These are phyloP conservation scores for Suillus americanus DNA, from an alignment of 768 basidiomycete species.

Conservation along the genomic window DNA sequence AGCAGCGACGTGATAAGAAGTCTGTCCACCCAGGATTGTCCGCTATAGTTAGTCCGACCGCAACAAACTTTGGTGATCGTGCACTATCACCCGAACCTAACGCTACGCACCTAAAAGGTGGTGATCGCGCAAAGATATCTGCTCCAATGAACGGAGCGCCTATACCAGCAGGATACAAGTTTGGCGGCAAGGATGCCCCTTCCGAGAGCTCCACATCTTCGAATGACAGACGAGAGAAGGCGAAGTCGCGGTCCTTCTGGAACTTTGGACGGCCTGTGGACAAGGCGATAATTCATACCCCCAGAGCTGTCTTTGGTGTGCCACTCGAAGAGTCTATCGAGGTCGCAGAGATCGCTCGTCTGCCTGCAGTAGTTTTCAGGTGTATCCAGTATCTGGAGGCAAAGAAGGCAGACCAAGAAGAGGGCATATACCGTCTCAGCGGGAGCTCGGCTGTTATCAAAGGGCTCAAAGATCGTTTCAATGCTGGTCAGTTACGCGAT, in stretches of 20 bases:
- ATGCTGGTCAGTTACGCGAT: slow-evolving; percentile 58
- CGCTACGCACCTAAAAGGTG: slow-evolving; percentile 48
- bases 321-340: slow-evolving; percentile 85
- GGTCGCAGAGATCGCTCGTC: slow-evolving; percentile 82
- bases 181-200: slow-evolving; percentile 71
- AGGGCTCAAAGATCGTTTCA: slow-evolving; percentile 89
- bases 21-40: slow-evolving; percentile 63
- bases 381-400: slow-evolving; percentile 94
- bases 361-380: slow-evolving; percentile 94
- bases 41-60: slow-evolving; percentile 45
- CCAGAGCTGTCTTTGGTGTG: slow-evolving; percentile 87
- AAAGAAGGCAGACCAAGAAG: slow-evolving; percentile 93
- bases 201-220: slow-evolving; percentile 36
- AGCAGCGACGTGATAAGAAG: slow-evolving; percentile 53
- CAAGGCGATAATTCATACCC: slow-evolving; percentile 39
- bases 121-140: slow-evolving; percentile 85
- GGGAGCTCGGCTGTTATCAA: slow-evolving; percentile 97
- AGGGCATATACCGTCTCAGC: slow-evolving; percentile 95
- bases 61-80: slow-evolving; percentile 33
- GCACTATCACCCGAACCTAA: slow-evolving; percentile 49
- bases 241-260: slow-evolving; percentile 93
- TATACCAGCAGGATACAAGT: slow-evolving; percentile 89
- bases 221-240: slow-evolving; percentile 84
- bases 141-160: slow-evolving; percentile 83
- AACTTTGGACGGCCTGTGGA: slow-evolving; percentile 73